Conservation (phyloP, 495 filamentous ascomycete genomes). For the Durotheca rogersii region DNA sequence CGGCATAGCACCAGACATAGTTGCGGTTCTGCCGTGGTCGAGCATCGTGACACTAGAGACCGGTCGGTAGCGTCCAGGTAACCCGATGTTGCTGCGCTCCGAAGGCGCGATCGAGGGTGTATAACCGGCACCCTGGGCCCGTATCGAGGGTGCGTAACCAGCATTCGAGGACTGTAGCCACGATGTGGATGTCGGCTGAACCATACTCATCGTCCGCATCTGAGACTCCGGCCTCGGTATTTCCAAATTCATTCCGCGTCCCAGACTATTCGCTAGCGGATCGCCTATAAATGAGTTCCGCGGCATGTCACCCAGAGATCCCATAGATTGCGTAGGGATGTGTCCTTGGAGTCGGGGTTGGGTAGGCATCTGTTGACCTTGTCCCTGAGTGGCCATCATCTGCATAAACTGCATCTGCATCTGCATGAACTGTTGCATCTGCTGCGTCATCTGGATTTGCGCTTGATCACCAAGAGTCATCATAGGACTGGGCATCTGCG, state of each 20-base stretch:
- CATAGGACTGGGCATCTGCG: conserved; percentile 42
- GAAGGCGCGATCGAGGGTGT: conserved; percentile 79
- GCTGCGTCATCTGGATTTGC: conserved; percentile 79
- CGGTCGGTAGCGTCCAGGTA: conserved; percentile 89
- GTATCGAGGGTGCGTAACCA: conserved; percentile 51
- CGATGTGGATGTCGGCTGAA: conserved; percentile 64
- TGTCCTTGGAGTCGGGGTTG: conserved; percentile 39
- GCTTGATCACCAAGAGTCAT: conserved; percentile 69
- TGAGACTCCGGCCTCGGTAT: conserved; percentile 40
- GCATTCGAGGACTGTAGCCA: conserved; percentile 46
- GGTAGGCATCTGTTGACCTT: conserved; percentile 28
- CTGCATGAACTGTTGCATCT: conserved; percentile 88
- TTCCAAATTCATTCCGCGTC: conserved; percentile 33
- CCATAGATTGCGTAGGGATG: conserved; percentile 37
- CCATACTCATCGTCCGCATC: conserved; percentile 74
- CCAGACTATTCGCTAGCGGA: conserved; percentile 36
- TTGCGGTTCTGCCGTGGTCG: conserved; percentile 49
- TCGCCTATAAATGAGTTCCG: conserved; percentile 49
- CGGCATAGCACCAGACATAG: conserved; percentile 51
- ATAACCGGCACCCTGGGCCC: conserved; percentile 49
- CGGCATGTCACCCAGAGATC: conserved; percentile 39
- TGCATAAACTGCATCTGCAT: conserved; percentile 95
- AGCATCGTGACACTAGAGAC: conserved; percentile 58
- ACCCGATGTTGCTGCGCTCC: conserved; percentile 88
- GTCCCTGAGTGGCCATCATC: conserved; percentile 56